Evolutionary conservation across 2,329 filamentous ascomycete genomes (phyloP), one percentile per base, ranked within the genome.

Genomic region (Nemania abortiva): DNA sequence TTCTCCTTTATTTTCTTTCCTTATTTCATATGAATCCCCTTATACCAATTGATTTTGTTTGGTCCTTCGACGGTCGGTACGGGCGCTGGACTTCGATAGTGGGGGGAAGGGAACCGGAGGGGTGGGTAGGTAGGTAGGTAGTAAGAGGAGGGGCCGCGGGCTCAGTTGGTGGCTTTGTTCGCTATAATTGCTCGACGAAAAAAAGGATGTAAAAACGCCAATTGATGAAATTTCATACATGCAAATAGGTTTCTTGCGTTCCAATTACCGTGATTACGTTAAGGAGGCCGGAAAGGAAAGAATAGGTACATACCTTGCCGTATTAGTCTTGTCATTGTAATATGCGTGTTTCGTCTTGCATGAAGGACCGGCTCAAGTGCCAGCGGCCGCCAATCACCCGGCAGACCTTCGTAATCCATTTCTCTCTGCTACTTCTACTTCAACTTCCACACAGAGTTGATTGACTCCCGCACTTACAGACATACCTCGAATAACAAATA

Each of bases 301-400:
- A 53, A 11, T 29, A 13, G 20, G 2, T 2, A 31, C n/a, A n/a
- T n/a, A 37, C 34, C 6, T 37, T 56, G 29, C 49, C 34, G 29
- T 31, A 27, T 31, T 50, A 15, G 31, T 22, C 20, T n/a, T 1
- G 1, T 29, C 27, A 34, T 11, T 6, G 42, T 52, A 45, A 52
- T 52, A 22, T 53, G 53, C 37, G 18, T 39, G 37, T 58, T 37
- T 55, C 37, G 52, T 45, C 58, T 42, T 66, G 58, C 68, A 66
- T 67, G 63, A 63, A 59, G 24, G 24, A 5, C n/a, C n/a, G n/a
- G 50, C 52, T 54, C 68, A 67, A 68, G 60, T 70, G 68, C 6
- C 60, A 50, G 59, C 68, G 60, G 68, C 64, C 64, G 63, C 42
- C 63, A 10, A 42, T 59, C 67, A 69, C 58, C 67, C 67, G 67